Evolutionary conservation across 495 filamentous ascomycete genomes (phyloP).

Genomic region (Copromyces sp.): DNA sequence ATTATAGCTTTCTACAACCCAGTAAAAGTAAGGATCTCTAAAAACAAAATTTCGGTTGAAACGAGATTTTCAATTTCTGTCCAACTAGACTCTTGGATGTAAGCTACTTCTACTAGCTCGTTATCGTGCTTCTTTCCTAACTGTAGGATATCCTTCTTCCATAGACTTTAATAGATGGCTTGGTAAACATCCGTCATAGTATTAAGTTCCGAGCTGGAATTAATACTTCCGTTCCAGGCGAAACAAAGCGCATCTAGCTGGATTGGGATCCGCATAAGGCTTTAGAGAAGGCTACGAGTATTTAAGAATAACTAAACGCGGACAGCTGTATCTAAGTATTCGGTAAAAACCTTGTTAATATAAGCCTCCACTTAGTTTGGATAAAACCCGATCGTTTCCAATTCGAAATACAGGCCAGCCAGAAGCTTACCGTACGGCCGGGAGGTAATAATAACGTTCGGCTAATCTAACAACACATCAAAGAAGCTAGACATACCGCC

Average conservation of each 20-base stretch:
- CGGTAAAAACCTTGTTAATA: slow-evolving; percentile 11
- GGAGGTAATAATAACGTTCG: slow-evolving; percentile 29
- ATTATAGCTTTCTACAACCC: slow-evolving; percentile 27
- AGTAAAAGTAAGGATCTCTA: slow-evolving; percentile 30
- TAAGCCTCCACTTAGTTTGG: slow-evolving; percentile 25
- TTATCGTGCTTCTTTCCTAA: slow-evolving; percentile 23
- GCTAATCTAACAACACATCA: slow-evolving; percentile 23
- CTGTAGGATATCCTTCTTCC: slow-evolving; percentile 31
- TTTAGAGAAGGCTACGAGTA: slow-evolving; percentile 22
- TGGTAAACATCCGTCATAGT: slow-evolving; percentile 37
- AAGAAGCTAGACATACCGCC: slow-evolving; percentile 19
- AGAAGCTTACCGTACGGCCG: slow-evolving; percentile 21
- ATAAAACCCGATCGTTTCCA: slow-evolving; percentile 28
- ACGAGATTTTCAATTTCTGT: slow-evolving; percentile 11
- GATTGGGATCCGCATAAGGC: slow-evolving; percentile 36
- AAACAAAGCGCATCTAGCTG: slow-evolving; percentile 39
- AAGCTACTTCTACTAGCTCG: neutral
- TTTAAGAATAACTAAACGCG: slow-evolving; percentile 27
- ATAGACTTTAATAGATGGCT: slow-evolving; percentile 27
- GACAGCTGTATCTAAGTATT: slow-evolving; percentile 9
- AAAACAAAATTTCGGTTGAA: slow-evolving; percentile 16
- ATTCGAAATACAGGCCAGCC: slow-evolving; percentile 11
- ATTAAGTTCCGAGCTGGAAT: slow-evolving; percentile 1
- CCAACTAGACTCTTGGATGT: neutral
- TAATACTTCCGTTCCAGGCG: slow-evolving; percentile 23